Conservation (phyloP, 768 basidiomycete species). For the Podaxis sp. region DNA sequence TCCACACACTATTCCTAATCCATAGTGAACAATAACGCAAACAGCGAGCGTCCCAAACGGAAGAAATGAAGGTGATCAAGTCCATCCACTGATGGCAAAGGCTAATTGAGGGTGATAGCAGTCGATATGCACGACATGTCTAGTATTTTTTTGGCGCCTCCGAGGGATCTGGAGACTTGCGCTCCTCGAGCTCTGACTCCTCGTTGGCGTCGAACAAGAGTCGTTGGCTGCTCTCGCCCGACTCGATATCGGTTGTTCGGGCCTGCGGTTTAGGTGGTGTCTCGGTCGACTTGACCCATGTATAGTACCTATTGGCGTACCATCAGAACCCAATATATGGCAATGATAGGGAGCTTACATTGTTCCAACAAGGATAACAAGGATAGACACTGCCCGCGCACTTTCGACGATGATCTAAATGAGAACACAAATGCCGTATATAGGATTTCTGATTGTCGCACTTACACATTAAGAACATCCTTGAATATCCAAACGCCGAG, state of each 20-base stretch:
- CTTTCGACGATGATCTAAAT: slow-evolving; percentile 32
- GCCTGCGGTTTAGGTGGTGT: slow-evolving; percentile 16
- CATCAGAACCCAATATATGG: neutral
- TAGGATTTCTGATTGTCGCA: slow-evolving; percentile 18
- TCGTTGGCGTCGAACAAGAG: slow-evolving; percentile 15
- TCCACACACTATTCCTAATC: no score
- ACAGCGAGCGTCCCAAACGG: no score
- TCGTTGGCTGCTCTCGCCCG: slow-evolving; percentile 12
- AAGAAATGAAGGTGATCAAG: no score
- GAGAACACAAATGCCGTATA: neutral
- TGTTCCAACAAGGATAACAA: slow-evolving; percentile 67
- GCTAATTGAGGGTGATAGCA: neutral
- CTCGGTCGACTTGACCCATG: slow-evolving; percentile 43
- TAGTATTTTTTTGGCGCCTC: neutral
- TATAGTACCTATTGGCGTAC: slow-evolving; percentile 47
- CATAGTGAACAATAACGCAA: no score
- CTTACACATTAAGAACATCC: slow-evolving; percentile 73
- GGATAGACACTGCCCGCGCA: slow-evolving; percentile 63
- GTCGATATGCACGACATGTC: neutral
- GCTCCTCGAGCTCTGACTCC: slow-evolving; percentile 11
- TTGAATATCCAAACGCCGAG: slow-evolving; percentile 76
- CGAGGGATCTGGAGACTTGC: neutral
- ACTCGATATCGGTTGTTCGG: slow-evolving; percentile 23
- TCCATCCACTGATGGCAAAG: neutral
- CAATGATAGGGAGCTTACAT: slow-evolving; percentile 42